Percentiles rank a stretch among this genome's conserved stretches.
These are phyloP conservation scores for Gautieria morchelliformis DNA, from an alignment of 768 basidiomycete genomes.

Conservation along the genomic window DNA sequence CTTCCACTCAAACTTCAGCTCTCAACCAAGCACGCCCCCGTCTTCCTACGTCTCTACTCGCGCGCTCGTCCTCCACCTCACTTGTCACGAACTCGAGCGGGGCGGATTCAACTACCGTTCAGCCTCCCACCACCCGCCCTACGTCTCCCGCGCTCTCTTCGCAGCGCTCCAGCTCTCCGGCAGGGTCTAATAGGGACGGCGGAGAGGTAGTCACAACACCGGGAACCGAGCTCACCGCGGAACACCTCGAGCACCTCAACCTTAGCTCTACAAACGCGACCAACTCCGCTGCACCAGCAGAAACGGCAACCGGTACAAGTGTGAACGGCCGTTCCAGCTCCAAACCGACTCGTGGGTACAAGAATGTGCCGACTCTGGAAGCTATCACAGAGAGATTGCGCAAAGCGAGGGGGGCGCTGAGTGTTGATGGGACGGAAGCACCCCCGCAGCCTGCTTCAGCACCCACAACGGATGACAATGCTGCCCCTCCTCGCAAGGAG, in stretches of 20 bases:
- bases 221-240: constrained; percentile 50
- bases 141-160: constrained; percentile 49
- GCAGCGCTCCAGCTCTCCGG: constrained; percentile 27
- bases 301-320: constrained; percentile 14
- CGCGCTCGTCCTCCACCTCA: constrained; percentile 47
- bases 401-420: constrained; percentile 55
- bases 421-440: constrained; percentile 47
- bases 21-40: constrained; percentile 40
- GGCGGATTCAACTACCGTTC: constrained; percentile 58
- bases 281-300: constrained; percentile 14
- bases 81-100: constrained; percentile 33
- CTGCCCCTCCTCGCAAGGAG: constrained; percentile 65
- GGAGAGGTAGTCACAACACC: constrained; percentile 25
- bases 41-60: constrained; percentile 58
- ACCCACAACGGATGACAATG: constrained; percentile 71
- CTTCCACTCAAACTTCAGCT: constrained; percentile 17
- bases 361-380: constrained; percentile 80
- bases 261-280: constrained; percentile 18
- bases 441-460: constrained; percentile 42
- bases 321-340: constrained; percentile 20
- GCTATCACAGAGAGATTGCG: constrained; percentile 75
- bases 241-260: constrained; percentile 56
- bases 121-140: constrained; percentile 56
- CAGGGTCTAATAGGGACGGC: constrained; percentile 32
- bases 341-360: constrained; percentile 56